phyloP scores from a whole-genome alignment of 805 yeast species.

The Priceomyces melissophilus region DNA sequence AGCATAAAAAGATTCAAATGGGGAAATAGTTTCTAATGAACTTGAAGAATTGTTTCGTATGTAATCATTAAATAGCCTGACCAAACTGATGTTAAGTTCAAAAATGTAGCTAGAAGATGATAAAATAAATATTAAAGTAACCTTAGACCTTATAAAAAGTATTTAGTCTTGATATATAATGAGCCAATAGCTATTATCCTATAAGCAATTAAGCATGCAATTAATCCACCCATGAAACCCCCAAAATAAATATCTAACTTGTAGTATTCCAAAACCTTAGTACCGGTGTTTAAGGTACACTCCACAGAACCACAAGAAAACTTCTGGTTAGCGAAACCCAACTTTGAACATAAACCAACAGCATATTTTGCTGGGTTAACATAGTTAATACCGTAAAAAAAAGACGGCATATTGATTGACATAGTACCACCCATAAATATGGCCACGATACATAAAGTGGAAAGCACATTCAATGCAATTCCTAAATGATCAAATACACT shows the following conservation, averaged over 20 bases:
- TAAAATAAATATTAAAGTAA: neutral
- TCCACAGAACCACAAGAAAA: constrained; percentile 43
- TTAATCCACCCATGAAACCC: constrained; percentile 31
- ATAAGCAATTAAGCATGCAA: constrained; percentile 33
- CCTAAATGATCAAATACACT: constrained; percentile 73
- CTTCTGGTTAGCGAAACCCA: constrained; percentile 50
- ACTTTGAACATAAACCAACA: constrained; percentile 55
- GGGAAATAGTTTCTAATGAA: too few relatives aligned
- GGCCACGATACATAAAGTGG: constrained; percentile 65
- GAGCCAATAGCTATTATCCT: constrained; percentile 26
- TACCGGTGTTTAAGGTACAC: constrained; percentile 27
- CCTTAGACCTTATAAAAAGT: constrained; percentile 10
- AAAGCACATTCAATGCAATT: constrained; percentile 70
- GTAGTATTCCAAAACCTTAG: constrained; percentile 29
- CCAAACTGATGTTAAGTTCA: too few relatives aligned
- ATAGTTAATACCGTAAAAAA: constrained; percentile 69
- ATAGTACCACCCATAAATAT: constrained; percentile 82
- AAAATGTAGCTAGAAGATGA: too few relatives aligned
- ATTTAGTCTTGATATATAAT: constrained; percentile 25
- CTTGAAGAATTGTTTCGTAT: too few relatives aligned
- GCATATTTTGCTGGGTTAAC: constrained; percentile 76
- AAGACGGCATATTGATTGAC: constrained; percentile 70
- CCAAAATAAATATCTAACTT: constrained; percentile 23
- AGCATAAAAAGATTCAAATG: neutral
- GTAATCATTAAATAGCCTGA: too few relatives aligned